A percentile compares a stretch with the other conserved stretches of the same genome.
Conservation (phyloP, 1,284 basidiomycete species). For the Puccinia triticina region DNA sequence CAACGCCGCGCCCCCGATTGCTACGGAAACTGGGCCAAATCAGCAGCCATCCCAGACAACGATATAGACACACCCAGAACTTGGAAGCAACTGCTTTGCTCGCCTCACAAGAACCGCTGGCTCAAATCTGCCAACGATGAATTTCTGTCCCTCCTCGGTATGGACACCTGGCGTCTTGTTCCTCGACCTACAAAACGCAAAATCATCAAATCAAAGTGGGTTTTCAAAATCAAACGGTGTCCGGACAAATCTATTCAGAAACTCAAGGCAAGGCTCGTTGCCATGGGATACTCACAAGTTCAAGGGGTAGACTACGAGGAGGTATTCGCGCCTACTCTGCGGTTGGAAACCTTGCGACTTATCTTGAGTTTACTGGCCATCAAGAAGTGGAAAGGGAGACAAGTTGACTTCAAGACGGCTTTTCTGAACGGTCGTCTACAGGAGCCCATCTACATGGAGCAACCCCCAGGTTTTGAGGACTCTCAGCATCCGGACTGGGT, state of each 20-base stretch:
- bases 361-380: not conserved
- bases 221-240: slow-evolving; percentile 5
- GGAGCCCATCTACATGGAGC: not conserved
- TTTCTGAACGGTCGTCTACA: slow-evolving; percentile 19
- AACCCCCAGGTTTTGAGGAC: not conserved
- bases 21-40: too few relatives aligned
- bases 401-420: slow-evolving; percentile 5
- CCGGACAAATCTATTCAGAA: not conserved
- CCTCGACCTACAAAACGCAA: not conserved
- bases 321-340: not conserved
- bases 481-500: not conserved
- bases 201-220: not conserved
- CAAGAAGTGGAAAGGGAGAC: not conserved
- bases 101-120: not conserved
- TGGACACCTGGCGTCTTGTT: not conserved
- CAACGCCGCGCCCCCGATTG: too few relatives aligned
- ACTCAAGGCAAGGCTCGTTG: not conserved
- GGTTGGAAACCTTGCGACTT: not conserved
- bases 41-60: too few relatives aligned
- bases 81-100: too few relatives aligned
- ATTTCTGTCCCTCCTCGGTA: not conserved
- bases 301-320: not conserved
- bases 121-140: not conserved
- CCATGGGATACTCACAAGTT: not conserved
- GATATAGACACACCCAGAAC: too few relatives aligned